Percentiles rank a stretch among this genome's conserved stretches.
Evolutionary conservation across 176 grass and related monocot species (phyloP).

Genomic region (Rhynchospora tenuis): DNA sequence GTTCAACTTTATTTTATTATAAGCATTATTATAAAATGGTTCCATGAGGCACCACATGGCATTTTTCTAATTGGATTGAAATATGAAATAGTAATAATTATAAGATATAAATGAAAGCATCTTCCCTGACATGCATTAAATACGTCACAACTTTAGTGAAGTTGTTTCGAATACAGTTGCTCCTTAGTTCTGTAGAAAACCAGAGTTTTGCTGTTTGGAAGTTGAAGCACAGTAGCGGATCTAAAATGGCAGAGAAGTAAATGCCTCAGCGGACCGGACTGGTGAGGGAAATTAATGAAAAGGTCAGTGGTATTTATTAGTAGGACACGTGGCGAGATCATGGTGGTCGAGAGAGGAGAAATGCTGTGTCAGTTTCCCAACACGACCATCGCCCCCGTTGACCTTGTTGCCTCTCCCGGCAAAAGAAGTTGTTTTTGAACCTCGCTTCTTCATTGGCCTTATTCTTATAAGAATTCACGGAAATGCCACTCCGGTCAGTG

Average conservation of each 20-base stretch:
- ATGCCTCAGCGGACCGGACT: not conserved
- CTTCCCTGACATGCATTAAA: slow-evolving; percentile 4
- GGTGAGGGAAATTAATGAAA: slow-evolving; percentile 13
- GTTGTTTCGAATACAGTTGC: not conserved
- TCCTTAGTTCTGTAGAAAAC: not conserved
- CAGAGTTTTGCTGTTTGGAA: not conserved
- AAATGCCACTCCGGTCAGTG: not conserved
- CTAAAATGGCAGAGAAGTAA: not conserved
- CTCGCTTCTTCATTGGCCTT: not conserved
- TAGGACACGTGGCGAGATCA: not conserved
- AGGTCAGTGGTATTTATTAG: slow-evolving; percentile 8
- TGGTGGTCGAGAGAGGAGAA: not conserved
- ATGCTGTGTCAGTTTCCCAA: not conserved
- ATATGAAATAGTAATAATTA: not conserved
- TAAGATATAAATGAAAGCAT: not conserved
- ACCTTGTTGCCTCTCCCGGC: not conserved
- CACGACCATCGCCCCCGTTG: not conserved
- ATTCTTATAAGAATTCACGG: not conserved
- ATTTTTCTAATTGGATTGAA: not conserved
- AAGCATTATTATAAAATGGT: not conserved
- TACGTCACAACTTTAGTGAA: slow-evolving; percentile 1
- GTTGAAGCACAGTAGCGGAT: not conserved
- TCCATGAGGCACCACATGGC: not conserved
- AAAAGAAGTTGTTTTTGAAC: slow-evolving; percentile 2
- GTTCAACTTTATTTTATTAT: not conserved